Evolutionary conservation across 192 early-diverging fungal genomes (phyloP).

Genomic region (Backusella sp.): DNA sequence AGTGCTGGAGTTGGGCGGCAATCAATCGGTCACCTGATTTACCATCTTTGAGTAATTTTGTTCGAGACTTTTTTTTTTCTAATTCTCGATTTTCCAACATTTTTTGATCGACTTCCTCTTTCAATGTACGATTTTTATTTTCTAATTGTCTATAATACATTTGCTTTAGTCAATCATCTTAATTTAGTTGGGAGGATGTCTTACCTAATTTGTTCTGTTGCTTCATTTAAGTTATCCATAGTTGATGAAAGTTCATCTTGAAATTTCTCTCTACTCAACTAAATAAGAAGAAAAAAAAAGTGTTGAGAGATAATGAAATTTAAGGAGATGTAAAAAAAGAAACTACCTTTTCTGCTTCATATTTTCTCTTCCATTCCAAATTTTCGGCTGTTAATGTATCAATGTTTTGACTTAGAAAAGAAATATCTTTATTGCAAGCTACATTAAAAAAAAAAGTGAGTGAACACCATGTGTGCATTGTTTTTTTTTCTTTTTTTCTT

Average conservation of each 20-base stretch:
- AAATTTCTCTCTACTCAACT: conserved; percentile 19
- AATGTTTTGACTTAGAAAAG: conserved; percentile 29
- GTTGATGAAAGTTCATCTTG: conserved; percentile 23
- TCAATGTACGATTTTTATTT: neutral
- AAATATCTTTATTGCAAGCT: conserved; percentile 34
- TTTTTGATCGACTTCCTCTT: conserved; percentile 11
- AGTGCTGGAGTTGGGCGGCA: conserved; percentile 22
- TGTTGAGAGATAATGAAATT: neutral
- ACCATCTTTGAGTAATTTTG: neutral
- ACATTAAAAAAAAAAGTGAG: neutral
- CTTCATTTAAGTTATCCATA: conserved; percentile 21
- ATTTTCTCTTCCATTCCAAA: conserved; percentile 23
- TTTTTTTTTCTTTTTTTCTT: neutral
- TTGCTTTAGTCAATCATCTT: too few relatives aligned
- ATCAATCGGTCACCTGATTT: conserved; percentile 3
- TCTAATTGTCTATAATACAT: neutral
- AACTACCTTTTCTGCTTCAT: conserved; percentile 20
- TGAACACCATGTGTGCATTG: neutral
- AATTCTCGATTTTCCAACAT: neutral
- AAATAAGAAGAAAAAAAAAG: neutral
- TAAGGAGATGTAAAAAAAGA: neutral
- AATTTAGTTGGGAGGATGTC: too few relatives aligned
- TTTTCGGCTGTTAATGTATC: conserved; percentile 22
- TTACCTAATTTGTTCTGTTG: conserved; percentile 21
- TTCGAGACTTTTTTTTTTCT: conserved; percentile 5